These are phyloP conservation scores for Jaapia argillacea DNA, from an alignment of 768 basidiomycete genomes.

Conservation along the genomic window DNA sequence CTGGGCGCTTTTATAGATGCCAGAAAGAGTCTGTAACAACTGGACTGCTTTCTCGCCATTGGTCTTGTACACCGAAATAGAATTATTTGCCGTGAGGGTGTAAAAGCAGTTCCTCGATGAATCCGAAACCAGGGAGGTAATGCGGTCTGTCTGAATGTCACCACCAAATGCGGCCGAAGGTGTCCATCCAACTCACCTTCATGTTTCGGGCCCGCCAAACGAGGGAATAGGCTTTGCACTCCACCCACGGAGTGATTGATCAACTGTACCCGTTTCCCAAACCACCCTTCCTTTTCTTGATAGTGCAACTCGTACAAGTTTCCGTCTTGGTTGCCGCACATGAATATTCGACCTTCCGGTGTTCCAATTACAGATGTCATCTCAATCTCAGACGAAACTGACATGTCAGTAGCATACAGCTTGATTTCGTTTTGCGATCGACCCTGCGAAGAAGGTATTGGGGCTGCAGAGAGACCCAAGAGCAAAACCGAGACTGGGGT, in stretches of 20 bases:
- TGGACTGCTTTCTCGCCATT: conserved; percentile 56
- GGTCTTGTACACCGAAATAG: conserved; percentile 59
- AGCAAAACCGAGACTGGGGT: conserved; percentile 78
- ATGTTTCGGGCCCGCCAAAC: conserved; percentile 48
- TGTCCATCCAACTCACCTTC: conserved; percentile 39
- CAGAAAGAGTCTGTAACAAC: conserved; percentile 65
- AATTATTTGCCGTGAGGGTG: conserved; percentile 56
- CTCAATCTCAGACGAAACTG: conserved; percentile 66
- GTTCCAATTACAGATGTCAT: conserved; percentile 83
- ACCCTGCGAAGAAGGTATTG: conserved; percentile 31
- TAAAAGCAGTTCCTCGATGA: conserved; percentile 64
- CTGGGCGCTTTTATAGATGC: conserved; percentile 64
- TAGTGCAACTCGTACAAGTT: conserved; percentile 90
- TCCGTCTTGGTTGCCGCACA: conserved; percentile 79
- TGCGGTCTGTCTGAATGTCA: conserved; percentile 47
- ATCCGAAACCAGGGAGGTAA: conserved; percentile 61
- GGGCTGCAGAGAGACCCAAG: conserved; percentile 65
- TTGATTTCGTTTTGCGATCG: conserved; percentile 51
- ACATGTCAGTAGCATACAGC: conserved; percentile 85
- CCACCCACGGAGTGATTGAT: conserved; percentile 81
- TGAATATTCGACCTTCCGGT: conserved; percentile 79
- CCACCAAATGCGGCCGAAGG: conserved; percentile 7
- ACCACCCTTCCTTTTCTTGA: conserved; percentile 86
- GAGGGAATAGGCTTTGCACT: conserved; percentile 70
- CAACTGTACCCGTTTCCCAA: conserved; percentile 76